Evolutionary conservation across 208 protist species (phyloP), one percentile per base, ranked within the genome.

Genomic region (Trypanosoma congolense): DNA sequence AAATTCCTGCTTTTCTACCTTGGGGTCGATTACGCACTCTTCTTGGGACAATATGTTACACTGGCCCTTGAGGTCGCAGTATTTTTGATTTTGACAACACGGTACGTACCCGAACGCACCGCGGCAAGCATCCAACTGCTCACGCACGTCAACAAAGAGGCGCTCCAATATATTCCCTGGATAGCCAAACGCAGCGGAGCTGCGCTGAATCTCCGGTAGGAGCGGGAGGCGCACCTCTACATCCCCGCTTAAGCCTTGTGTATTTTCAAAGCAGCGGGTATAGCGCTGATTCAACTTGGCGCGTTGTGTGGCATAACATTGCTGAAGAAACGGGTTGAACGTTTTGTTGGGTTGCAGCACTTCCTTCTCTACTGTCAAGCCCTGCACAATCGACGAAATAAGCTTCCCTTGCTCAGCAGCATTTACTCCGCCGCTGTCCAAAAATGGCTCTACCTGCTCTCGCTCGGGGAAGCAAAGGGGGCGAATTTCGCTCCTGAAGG

Each of bases 311-410:
- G 82, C 83, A 63, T 95, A 96, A 46, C 84, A 95, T 56, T 90
- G 70, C 62, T 95, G 86, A 0, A 94, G 19, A 2, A 77, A 46
- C 3, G 95, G 95, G 54, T 97, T 96, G 67, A 88, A 95, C 0
- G 74, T 93, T 2, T 86, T 55, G 2, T 70, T 49, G 6, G 90
- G 92, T 18, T 71, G 59, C 19, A 97, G 53, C 43, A 73, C 66
- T 41, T 80, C 40, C 25, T 60, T 61, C 0, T 56, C 67, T 3
- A 90, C 78, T 0, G 75, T 83, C 43, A 96, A 73, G 9, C 79
- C 87, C 33, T 96, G 80, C 16, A 86, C 66, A 4, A 97, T 44
- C 5, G 61, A 54, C 9, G 87, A 74, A 19, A 91, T 60, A 25
- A 89, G 60, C 30, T 60, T 31, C 53, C 91, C 53, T 58, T 97